Evolutionary conservation across 768 basidiomycete genomes (phyloP), one percentile per base, ranked within the genome.

Genomic region (Naganishia friedmannii): DNA sequence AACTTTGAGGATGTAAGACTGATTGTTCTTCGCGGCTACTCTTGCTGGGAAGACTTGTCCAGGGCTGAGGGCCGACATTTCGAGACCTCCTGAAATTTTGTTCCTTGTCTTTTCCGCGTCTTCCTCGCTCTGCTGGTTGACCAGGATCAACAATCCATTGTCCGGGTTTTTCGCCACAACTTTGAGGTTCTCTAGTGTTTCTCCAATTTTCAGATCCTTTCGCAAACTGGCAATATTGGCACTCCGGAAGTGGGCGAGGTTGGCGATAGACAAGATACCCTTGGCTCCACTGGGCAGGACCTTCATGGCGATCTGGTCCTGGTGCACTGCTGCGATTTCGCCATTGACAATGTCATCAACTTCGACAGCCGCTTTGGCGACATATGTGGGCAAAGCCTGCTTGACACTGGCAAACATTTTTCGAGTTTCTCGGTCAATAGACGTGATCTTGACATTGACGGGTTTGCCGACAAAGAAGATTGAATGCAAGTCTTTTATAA

Each of bases 91-190:
- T 31, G 72, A 73, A 66, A 74, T 74, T 65, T 60, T 85, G 74
- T 15, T 66, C 39, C 17, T 65, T 51, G 31, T 53, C 15, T 46
- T 67, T 58, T 23, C 46, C 46, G 15, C 60, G 37, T 58, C 13
- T 55, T 53, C 69, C 60, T 68, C 34, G 9, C 46, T 58, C 23
- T 66, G 57, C 66, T 77, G 76, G 72, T 77, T 75, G 45, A 75
- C 75, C 17, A 81, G 77, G 72, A 96, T 88, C 71, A 96, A 89
- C 72, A 97, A 85, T 10, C 88, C 87, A 75, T 91, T 92, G 74
- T 91, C 92, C 9, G 87, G 84, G 77, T 91, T 93, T 73, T 91
- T 90, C 10, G 91, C 89, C 28, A 93, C 90, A n/a, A 98, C 90
- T 8, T 91, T 87, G 23, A 99, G 84, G 58, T 90, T 89, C 13